Evolutionary conservation across 805 yeast species (phyloP).

Genomic region (Candida andamanensis): DNA sequence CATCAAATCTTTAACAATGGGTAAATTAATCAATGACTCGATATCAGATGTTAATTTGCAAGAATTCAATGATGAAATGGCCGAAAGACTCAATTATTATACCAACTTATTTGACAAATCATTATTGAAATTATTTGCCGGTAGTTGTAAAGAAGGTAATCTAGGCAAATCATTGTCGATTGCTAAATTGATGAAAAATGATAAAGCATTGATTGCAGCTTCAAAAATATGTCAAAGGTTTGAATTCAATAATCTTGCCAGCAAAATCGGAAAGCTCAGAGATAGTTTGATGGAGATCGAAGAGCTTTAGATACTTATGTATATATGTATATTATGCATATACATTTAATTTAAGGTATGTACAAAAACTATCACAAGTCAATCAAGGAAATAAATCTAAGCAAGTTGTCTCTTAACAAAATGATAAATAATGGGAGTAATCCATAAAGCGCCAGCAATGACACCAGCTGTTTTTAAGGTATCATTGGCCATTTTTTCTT

Average conservation of each 20-base stretch:
- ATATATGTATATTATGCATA: conserved; percentile 1
- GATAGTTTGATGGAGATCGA: conserved; percentile 26
- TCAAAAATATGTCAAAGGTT: conserved; percentile 73
- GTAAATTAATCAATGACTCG: conserved; percentile 58
- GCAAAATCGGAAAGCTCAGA: conserved; percentile 32
- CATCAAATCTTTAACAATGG: conserved; percentile 54
- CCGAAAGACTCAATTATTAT: conserved; percentile 48
- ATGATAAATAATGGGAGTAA: conserved; percentile 51
- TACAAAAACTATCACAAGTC: too few relatives aligned
- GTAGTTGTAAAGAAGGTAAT: conserved; percentile 64
- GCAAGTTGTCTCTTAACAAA: conserved; percentile 46
- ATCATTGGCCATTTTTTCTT: conserved; percentile 55
- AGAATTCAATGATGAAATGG: conserved; percentile 32
- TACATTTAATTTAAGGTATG: too few relatives aligned
- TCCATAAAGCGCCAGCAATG: conserved; percentile 63
- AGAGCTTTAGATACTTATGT: conserved; percentile 3
- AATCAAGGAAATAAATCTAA: conserved; percentile 1
- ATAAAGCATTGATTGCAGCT: conserved; percentile 80
- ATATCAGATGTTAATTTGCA: conserved; percentile 23
- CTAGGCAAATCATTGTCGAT: conserved; percentile 64
- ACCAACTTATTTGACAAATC: conserved; percentile 68
- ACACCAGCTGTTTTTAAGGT: conserved; percentile 57
- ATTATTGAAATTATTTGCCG: conserved; percentile 68
- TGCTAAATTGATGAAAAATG: conserved; percentile 64
- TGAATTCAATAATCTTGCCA: conserved; percentile 31